These are phyloP conservation scores for Physocladia obscura DNA, from an alignment of 192 early-diverging fungal genomes.

Conservation along the genomic window DNA sequence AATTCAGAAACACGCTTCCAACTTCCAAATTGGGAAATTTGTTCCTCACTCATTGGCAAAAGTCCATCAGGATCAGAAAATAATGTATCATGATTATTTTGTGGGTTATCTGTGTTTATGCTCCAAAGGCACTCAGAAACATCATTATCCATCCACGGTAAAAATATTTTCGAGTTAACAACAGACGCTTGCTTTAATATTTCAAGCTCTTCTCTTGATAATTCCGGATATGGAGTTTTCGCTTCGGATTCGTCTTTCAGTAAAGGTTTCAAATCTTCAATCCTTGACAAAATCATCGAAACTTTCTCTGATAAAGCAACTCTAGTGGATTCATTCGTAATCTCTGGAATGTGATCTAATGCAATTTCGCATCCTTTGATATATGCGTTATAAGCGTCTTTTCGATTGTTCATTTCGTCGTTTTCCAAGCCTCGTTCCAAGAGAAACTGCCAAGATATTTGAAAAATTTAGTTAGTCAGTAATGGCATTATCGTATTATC, in stretches of 20 bases:
- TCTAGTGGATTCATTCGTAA: no score
- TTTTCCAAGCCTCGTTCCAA: slow-evolving; percentile 12
- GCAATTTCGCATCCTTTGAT: slow-evolving; percentile 20
- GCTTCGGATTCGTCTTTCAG: neutral
- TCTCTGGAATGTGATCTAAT: no score
- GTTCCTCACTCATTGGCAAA: slow-evolving; percentile 70
- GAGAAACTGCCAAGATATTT: neutral
- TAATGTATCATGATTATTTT: slow-evolving; percentile 4
- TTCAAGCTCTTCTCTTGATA: slow-evolving; percentile 48
- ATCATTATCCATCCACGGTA: slow-evolving; percentile 75
- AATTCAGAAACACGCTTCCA: slow-evolving; percentile 83
- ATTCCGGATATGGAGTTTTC: neutral
- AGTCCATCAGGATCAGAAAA: slow-evolving; percentile 82
- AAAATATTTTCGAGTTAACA: slow-evolving; percentile 69
- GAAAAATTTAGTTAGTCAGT: neutral
- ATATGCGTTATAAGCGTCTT: slow-evolving; percentile 6
- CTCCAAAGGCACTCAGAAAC: slow-evolving; percentile 60
- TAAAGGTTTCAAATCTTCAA: slow-evolving; percentile 8
- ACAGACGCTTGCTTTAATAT: slow-evolving; percentile 68
- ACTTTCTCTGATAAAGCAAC: slow-evolving; percentile 18
- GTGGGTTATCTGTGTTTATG: neutral
- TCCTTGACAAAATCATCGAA: neutral
- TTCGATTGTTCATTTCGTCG: neutral
- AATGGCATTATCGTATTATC: neutral
- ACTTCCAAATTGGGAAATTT: slow-evolving; percentile 66